Evolutionary conservation across 352 stramenopile genomes (phyloP).

Genomic region (Phytophthora citrophthora): DNA sequence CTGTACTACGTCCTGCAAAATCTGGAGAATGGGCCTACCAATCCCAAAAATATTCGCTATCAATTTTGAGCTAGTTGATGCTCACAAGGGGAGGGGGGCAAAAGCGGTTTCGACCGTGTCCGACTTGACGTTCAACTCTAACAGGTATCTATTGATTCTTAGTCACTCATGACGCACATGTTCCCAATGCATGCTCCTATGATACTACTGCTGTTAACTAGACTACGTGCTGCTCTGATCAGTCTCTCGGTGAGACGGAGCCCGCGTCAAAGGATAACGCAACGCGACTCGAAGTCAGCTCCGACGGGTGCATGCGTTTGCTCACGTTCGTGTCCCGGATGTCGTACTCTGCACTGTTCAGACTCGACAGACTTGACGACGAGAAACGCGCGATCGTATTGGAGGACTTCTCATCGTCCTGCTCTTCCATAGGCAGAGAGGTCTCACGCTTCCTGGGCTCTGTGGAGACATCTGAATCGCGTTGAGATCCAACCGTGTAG

Average conservation of each 20-base stretch:
- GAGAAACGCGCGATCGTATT: slow-evolving; percentile 33
- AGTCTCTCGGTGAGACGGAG: slow-evolving; percentile 12
- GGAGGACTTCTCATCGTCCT: background rate
- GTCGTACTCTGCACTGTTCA: slow-evolving; percentile 27
- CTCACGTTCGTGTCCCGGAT: slow-evolving; percentile 42
- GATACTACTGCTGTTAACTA: slow-evolving; percentile 21
- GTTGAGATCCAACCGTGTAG: slow-evolving; percentile 10
- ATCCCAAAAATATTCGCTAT: no score
- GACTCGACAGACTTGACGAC: slow-evolving; percentile 32
- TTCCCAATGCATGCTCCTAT: slow-evolving; percentile 4
- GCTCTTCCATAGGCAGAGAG: background rate
- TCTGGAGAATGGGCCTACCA: no score
- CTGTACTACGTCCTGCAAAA: no score
- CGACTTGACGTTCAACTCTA: background rate
- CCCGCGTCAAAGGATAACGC: slow-evolving; percentile 41
- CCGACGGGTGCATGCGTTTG: slow-evolving; percentile 43
- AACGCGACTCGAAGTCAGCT: slow-evolving; percentile 33
- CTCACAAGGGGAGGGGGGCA: no score
- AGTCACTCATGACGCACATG: background rate
- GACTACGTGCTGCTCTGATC: background rate
- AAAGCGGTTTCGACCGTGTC: background rate
- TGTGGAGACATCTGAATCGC: slow-evolving; percentile 14
- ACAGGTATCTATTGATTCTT: slow-evolving; percentile 5
- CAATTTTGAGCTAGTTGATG: no score
- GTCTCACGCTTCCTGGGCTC: slow-evolving; percentile 1